Conservation (phyloP, 768 basidiomycete species). For the Tephrocybe sp. region DNA sequence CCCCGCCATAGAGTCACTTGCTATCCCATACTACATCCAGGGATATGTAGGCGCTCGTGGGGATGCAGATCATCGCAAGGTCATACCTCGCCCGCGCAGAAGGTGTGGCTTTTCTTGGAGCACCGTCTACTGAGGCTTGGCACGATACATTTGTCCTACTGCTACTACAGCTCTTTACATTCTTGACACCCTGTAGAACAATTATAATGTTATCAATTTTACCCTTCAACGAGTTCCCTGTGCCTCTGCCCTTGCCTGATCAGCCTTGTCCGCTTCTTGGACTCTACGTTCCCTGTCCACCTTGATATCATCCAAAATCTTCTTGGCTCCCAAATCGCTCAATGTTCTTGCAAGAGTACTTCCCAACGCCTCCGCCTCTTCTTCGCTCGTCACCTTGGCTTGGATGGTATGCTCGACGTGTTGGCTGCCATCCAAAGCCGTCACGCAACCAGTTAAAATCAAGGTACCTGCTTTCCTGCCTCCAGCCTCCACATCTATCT, state of each 20-base stretch:
- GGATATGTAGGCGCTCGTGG: constrained; percentile 66
- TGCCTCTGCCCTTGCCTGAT: constrained; percentile 16
- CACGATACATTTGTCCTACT: constrained; percentile 21
- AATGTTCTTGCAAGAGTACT: constrained; percentile 60
- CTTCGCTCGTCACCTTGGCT: constrained; percentile 44
- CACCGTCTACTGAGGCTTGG: constrained; percentile 25
- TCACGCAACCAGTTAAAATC: constrained; percentile 78
- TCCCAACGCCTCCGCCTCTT: constrained; percentile 72
- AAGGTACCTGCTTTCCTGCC: constrained; percentile 36
- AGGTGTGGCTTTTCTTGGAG: constrained; percentile 19
- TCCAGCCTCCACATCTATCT: constrained; percentile 32
- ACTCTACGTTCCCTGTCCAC: constrained; percentile 53
- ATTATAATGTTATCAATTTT: neutral
- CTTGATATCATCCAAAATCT: constrained; percentile 84
- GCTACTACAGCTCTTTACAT: neutral
- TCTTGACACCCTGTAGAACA: constrained; percentile 1
- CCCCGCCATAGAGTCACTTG: constrained; percentile 75
- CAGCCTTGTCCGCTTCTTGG: constrained; percentile 34
- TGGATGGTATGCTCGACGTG: constrained; percentile 69
- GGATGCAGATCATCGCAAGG: constrained; percentile 48
- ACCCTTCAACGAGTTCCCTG: neutral
- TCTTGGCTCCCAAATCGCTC: constrained; percentile 67
- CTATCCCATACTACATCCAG: constrained; percentile 35
- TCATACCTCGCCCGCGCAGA: constrained; percentile 22
- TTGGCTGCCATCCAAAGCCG: constrained; percentile 67